phyloP scores from a whole-genome alignment of 164 flowering plant genomes.

The Liriodendron chinense region DNA sequence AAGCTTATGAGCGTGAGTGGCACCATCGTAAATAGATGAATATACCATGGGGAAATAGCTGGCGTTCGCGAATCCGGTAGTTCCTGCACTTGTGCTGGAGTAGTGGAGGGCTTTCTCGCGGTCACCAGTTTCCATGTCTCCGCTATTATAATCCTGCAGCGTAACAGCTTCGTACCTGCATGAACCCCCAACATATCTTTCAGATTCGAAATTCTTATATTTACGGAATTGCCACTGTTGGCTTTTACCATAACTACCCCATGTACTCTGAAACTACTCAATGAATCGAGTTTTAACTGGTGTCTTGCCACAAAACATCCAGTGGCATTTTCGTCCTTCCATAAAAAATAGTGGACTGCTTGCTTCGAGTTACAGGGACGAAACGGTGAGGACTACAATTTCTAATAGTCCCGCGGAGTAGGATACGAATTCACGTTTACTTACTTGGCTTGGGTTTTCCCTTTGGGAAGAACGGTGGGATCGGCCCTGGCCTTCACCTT shows the following conservation, averaged over 20 bases:
- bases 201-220: background rate
- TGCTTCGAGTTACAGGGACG: too few relatives aligned
- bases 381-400: too few relatives aligned
- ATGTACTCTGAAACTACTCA: background rate
- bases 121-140: constrained; percentile 35
- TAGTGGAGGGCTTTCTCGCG: constrained; percentile 44
- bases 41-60: constrained; percentile 62
- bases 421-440: constrained; percentile 5
- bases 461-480: constrained; percentile 77
- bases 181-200: background rate
- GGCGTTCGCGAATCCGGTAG: constrained; percentile 41
- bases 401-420: too few relatives aligned
- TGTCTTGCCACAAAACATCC: too few relatives aligned
- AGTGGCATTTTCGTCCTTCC: too few relatives aligned
- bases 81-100: constrained; percentile 25
- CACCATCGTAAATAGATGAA: too few relatives aligned
- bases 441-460: constrained; percentile 84
- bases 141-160: constrained; percentile 40
- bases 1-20: too few relatives aligned
- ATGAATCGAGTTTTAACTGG: background rate
- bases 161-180: constrained; percentile 75
- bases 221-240: too few relatives aligned
- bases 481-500: constrained; percentile 59
- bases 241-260: too few relatives aligned
- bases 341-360: too few relatives aligned